Evolutionary conservation across 2,329 filamentous ascomycete species (phyloP).

Genomic region (Ascochyta lentis): DNA sequence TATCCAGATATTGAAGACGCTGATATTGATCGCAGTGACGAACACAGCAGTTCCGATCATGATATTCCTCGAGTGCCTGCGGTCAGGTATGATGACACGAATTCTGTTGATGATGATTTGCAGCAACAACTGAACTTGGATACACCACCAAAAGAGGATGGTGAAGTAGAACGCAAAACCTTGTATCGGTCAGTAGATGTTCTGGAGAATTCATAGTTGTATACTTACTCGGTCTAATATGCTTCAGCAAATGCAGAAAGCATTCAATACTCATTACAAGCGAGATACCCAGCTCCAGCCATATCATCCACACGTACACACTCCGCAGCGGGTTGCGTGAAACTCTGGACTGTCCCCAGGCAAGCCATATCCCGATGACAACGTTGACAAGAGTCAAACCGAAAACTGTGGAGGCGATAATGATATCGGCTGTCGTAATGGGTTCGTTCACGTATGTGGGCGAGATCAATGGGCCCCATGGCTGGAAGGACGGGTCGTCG

Average conservation of each 20-base stretch:
- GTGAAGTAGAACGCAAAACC: conserved; percentile 46
- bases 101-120: conserved; percentile 53
- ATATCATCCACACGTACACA: conserved; percentile 58
- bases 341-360: conserved; percentile 33
- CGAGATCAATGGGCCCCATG: conserved; percentile 38
- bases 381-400: conserved; percentile 37
- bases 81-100: conserved; percentile 45
- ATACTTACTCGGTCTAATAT: conserved; percentile 44
- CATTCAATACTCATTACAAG: conserved; percentile 53
- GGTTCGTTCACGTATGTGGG: conserved; percentile 30
- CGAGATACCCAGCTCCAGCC: conserved; percentile 55
- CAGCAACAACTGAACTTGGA: conserved; percentile 48
- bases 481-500: conserved; percentile 25
- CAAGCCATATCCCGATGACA: conserved; percentile 43
- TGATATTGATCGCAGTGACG: conserved; percentile 49
- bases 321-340: conserved; percentile 44
- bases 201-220: too few relatives aligned
- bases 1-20: conserved; percentile 51
- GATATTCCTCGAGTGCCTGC: conserved; percentile 38
- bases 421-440: conserved; percentile 41
- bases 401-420: conserved; percentile 41
- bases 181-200: conserved; percentile 15
- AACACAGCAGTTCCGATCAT: conserved; percentile 47
- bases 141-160: conserved; percentile 48
- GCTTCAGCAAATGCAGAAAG: conserved; percentile 44